Percentiles rank a stretch among this genome's conserved stretches.
Conservation (phyloP, 179 eudicot species). For the Silene noctiflora region DNA sequence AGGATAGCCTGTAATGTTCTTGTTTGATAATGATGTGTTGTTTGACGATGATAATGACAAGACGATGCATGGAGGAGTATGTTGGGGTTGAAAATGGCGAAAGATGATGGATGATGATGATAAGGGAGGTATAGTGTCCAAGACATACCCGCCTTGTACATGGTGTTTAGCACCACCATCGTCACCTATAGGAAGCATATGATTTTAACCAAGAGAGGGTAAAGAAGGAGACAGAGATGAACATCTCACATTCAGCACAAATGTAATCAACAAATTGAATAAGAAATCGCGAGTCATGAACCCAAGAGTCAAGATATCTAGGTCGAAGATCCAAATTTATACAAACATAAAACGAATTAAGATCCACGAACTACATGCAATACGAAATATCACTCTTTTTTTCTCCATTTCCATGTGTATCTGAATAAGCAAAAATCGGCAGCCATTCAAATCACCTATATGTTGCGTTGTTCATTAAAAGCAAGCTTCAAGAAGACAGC, state of each 20-base stretch:
- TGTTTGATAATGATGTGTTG: too few relatives aligned
- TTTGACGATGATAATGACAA: too few relatives aligned
- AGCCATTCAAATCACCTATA: constrained; percentile 6
- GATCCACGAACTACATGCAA: constrained; percentile 21
- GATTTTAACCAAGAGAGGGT: not conserved
- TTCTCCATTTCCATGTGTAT: constrained; percentile 9
- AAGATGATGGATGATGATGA: too few relatives aligned
- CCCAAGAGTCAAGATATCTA: constrained; percentile 18
- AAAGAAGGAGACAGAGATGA: not conserved
- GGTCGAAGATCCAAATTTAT: constrained; percentile 7
- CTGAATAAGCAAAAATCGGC: constrained; percentile 6
- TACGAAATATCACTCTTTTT: not conserved
- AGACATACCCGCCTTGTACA: not conserved
- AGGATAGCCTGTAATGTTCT: too few relatives aligned
- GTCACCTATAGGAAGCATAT: not conserved
- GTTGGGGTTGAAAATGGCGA: too few relatives aligned
- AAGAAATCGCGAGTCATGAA: not conserved
- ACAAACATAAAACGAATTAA: not conserved
- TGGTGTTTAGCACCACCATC: not conserved
- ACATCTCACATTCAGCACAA: not conserved
- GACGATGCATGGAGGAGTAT: too few relatives aligned
- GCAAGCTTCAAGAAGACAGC: constrained; percentile 49
- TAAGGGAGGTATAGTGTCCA: too few relatives aligned
- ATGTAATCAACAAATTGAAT: not conserved
- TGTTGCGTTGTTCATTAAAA: constrained; percentile 24